Percentiles rank a stretch among this genome's conserved stretches.
Evolutionary conservation across 371 early-diverging fungal genomes (phyloP).

Genomic region (Rhizopus sp.): DNA sequence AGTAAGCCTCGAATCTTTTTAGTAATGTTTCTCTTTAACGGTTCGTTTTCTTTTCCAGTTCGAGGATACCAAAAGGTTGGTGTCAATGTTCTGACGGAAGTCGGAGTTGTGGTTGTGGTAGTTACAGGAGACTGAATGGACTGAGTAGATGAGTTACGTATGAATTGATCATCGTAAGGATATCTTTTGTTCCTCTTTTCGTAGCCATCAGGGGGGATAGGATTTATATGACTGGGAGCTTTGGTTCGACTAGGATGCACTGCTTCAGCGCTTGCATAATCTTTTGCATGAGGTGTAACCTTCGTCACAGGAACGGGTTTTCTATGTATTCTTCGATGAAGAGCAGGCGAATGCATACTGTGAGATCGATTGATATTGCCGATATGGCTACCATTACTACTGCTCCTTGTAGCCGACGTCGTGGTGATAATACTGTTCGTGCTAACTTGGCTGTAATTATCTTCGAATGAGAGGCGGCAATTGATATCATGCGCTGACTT

Average conservation of each 20-base stretch:
- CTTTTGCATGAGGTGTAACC: not conserved
- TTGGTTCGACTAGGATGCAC: slow-evolving; percentile 9
- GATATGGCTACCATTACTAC: not conserved
- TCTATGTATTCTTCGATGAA: slow-evolving; percentile 17
- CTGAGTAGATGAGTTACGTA: slow-evolving; percentile 3
- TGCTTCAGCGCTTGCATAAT: slow-evolving; percentile 17
- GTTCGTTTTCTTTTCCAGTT: slow-evolving; percentile 21
- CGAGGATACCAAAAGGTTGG: slow-evolving; percentile 52
- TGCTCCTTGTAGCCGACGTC: not conserved
- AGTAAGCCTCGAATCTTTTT: slow-evolving; percentile 36
- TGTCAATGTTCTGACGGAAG: not conserved
- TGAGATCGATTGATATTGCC: not conserved
- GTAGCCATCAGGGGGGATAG: not conserved
- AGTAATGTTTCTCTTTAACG: slow-evolving; percentile 30
- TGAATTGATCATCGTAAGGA: slow-evolving; percentile 3
- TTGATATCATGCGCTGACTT: not conserved
- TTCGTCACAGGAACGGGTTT: slow-evolving; percentile 19
- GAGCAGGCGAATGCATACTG: not conserved
- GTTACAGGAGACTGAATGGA: not conserved
- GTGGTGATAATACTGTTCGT: not conserved
- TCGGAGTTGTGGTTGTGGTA: not conserved
- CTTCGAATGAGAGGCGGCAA: slow-evolving; percentile 5
- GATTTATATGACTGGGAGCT: not conserved
- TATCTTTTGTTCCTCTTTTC: not conserved
- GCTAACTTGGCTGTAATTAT: not conserved